A percentile compares a stretch with the other conserved stretches of the same genome.
Evolutionary conservation across 2,329 filamentous ascomycete species (phyloP).

Genomic region (Orbilia quercus): DNA sequence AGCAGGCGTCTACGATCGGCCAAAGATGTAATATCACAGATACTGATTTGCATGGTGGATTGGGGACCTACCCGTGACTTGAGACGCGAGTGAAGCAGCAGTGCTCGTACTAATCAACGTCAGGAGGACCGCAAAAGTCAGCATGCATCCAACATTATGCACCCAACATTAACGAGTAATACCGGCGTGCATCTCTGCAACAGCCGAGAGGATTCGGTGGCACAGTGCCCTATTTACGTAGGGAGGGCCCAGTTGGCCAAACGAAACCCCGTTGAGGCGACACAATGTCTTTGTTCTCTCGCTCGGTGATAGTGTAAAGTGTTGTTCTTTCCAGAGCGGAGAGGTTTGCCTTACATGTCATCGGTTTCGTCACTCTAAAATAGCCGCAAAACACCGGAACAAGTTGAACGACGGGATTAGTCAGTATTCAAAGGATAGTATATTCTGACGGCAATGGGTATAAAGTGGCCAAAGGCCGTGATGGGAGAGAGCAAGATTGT

Average conservation of each 20-base stretch:
- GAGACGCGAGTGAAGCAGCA: constrained; percentile 47
- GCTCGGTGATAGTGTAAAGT: constrained; percentile 2
- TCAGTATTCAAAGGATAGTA: neutral
- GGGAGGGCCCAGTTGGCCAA: too few species aligned
- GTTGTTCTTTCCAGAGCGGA: constrained; percentile 15
- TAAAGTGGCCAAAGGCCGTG: neutral
- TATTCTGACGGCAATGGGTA: neutral
- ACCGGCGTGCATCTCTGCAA: constrained; percentile 23
- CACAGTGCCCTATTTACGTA: constrained; percentile 20
- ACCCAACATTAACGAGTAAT: neutral
- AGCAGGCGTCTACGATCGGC: neutral
- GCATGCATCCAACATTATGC: constrained; percentile 28
- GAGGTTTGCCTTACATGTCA: constrained; percentile 51
- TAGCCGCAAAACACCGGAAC: constrained; percentile 28
- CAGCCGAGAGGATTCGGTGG: constrained; percentile 14
- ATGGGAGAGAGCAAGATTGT: neutral
- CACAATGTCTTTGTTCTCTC: constrained; percentile 40
- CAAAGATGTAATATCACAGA: constrained; percentile 8
- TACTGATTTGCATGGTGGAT: neutral
- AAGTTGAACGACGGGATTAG: constrained; percentile 10
- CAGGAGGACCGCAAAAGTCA: constrained; percentile 14
- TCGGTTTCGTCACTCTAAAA: constrained; percentile 51
- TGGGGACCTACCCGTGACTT: constrained; percentile 42
- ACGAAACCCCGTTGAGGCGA: constrained; percentile 6
- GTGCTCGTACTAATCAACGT: constrained; percentile 46